Evolutionary conservation across 1,284 basidiomycete species (phyloP), one percentile per base, ranked within the genome.

Genomic region (Amylostereum chailletii): DNA sequence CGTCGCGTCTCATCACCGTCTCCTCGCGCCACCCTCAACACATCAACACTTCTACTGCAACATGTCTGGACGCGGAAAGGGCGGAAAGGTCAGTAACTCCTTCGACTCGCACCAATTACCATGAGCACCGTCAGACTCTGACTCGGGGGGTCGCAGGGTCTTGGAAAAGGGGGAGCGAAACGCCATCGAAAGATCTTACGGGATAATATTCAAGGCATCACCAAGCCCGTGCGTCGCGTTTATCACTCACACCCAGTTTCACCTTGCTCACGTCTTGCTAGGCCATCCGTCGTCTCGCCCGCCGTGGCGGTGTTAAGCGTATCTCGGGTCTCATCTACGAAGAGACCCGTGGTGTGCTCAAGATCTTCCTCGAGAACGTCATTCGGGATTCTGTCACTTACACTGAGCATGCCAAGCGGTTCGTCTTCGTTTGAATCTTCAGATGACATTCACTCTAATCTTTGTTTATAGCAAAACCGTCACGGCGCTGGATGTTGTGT

Each of bases 341-440:
- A 68, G 76, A 77, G 75, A 89, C 86, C 46, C 86, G 89, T 59
- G 86, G 87, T 68, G 86, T 90, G 49, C 78, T 90, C 62, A 88
- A 86, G 71, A 83, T 86, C 63, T 85, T 85, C 74, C 72, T 84
- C 47, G 74, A 81, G 70, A 75, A 74, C 60, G 60, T 89, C 62
- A 86, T 90, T 62, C 79, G 85, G 59, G 89, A 90, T 71, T 85
- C 85, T 40, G 86, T 90, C 64, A 86, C 83, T 57, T 90, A 91
- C 75, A 88, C 86, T 60, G 89, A 90, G 70, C 88, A 91, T 71
- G 86, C 88, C 60, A 91, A 91, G 74, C 82, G 85, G 65, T 89
- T 90, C 74, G 84, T 90, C 63, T 89, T 90, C 76, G 70, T 86
- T 40, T 78, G 83, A 73, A 80, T 77, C 61, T 71, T 87, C 62